These are phyloP conservation scores for Microdochium paspali DNA, from an alignment of 2,329 filamentous ascomycete genomes.

Conservation along the genomic window DNA sequence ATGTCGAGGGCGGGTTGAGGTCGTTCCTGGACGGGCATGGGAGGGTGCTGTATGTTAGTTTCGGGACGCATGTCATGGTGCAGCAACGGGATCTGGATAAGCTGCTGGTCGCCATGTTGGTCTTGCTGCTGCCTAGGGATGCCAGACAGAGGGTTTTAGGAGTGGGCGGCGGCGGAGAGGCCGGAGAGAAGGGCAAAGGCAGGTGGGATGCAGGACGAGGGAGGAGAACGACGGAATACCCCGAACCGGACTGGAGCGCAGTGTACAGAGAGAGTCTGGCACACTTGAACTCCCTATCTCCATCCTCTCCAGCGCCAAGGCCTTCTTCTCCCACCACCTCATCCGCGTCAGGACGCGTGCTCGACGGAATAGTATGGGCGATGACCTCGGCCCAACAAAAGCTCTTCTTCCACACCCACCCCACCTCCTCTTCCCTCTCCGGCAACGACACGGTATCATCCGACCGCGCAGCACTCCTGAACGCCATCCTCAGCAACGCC, in stretches of 20 bases:
- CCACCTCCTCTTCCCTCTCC: too few species aligned
- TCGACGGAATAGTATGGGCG: not conserved
- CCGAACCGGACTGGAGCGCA: not conserved
- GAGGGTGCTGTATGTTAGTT: conserved; percentile 27
- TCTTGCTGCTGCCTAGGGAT: conserved; percentile 5
- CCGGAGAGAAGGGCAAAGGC: conserved; percentile 24
- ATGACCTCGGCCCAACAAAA: not conserved
- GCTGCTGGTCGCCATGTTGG: conserved; percentile 20
- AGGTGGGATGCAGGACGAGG: conserved; percentile 24
- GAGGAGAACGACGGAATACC: conserved; percentile 12
- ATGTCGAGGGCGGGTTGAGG: conserved; percentile 13
- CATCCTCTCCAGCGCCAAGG: too few species aligned
- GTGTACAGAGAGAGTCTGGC: not conserved
- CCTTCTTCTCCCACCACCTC: conserved; percentile 4
- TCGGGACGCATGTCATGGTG: conserved; percentile 30
- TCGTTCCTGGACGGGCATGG: conserved; percentile 21
- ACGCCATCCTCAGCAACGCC: conserved; percentile 16
- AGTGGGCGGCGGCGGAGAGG: not conserved
- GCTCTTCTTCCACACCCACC: conserved; percentile 7
- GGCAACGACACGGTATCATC: conserved; percentile 2
- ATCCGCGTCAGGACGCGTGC: conserved; percentile 1
- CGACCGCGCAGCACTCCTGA: conserved; percentile 6
- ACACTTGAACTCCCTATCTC: not conserved
- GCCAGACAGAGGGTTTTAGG: not conserved
- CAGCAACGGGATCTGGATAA: conserved; percentile 16